Conservation (phyloP, 768 basidiomycete genomes). For the Pleurotus salmoneostramineus region DNA sequence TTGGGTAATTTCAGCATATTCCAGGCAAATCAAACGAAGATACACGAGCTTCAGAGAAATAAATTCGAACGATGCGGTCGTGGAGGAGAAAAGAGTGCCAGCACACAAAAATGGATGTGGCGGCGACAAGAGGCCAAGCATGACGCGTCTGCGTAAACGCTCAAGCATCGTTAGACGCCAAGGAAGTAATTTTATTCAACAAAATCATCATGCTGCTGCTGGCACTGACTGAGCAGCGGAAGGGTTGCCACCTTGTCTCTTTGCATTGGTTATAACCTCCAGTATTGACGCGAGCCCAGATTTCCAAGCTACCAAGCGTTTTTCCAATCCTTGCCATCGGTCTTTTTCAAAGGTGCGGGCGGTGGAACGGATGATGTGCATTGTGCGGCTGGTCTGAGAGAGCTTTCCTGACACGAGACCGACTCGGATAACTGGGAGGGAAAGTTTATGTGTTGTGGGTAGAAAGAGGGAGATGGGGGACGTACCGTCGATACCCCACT, state of each 20-base stretch:
- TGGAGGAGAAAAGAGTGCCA: too few species aligned
- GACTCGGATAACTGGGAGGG: slow-evolving; percentile 65
- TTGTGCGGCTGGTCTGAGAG: slow-evolving; percentile 71
- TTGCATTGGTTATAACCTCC: slow-evolving; percentile 62
- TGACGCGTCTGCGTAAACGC: too few species aligned
- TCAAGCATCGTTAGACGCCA: too few species aligned
- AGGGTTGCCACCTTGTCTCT: slow-evolving; percentile 35
- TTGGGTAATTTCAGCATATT: too few species aligned
- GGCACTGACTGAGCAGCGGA: too few species aligned
- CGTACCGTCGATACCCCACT: slow-evolving; percentile 85
- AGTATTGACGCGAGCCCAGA: slow-evolving; percentile 63
- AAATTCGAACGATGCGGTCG: too few species aligned
- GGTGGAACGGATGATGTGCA: slow-evolving; percentile 71
- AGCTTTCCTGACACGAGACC: slow-evolving; percentile 80
- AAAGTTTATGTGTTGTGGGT: neutral
- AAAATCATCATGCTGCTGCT: too few species aligned
- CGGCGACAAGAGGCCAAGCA: too few species aligned
- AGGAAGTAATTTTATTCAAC: too few species aligned
- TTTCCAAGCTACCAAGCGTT: slow-evolving; percentile 76
- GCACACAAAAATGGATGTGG: too few species aligned
- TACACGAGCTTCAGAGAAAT: too few species aligned
- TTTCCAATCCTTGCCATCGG: slow-evolving; percentile 80
- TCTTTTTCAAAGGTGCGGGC: slow-evolving; percentile 71
- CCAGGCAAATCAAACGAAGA: too few species aligned
- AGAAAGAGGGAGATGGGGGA: neutral